Base-by-base conservation (phyloP, 2,329 filamentous ascomycete species). In the Fusarium redolens region DNA sequence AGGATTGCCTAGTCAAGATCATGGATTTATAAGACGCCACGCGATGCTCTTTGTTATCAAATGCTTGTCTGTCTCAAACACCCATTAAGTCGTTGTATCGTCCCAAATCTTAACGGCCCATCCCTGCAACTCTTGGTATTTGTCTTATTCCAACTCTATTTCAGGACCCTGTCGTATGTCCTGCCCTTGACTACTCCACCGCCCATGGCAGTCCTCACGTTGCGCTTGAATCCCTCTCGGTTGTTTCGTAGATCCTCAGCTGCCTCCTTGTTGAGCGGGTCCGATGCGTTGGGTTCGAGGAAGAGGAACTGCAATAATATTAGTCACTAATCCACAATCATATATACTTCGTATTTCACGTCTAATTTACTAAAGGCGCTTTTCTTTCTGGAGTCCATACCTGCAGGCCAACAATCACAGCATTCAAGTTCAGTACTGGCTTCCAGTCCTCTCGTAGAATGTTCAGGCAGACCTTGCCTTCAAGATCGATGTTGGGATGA, bases 371-470 rank as follows among this genome's bases (percentile, higher is more conserved):
- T 5, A 15, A 40, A 40, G 30, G 14, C 40, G 37, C 20, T 25
- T 37, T 47, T 65, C 43, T 41, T 52, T 28, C 37, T 22, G 25
- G 17, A 5, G 11, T 22, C 31, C 78, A 56, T 84, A 94, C 92
- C 89, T 95, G 94, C 80, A 99, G 85, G 45, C 96, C 96, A 59
- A 98, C 95, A 75, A 99, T 96, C 44, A 98, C 95, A 20, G 96
- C 95, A 80, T 98, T 98, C 81, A 99, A 83, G 82, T 98, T 98
- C 80, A 99, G 85, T 48, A 99, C 96, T 0, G 96, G 96, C 87
- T 98, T 99, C 96, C 96, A 99, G 85, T 99, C 96, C 85, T 99
- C 96, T 70, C 96, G 88, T 79, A 99, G 84, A 78, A 99, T 99
- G 82, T 99, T 99, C 79, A 99, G 85, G 86, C 96, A 99, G 71